A percentile compares a stretch with the other conserved stretches of the same genome.
Conservation (phyloP, 768 basidiomycete genomes). For the Leccinum uliginosum region DNA sequence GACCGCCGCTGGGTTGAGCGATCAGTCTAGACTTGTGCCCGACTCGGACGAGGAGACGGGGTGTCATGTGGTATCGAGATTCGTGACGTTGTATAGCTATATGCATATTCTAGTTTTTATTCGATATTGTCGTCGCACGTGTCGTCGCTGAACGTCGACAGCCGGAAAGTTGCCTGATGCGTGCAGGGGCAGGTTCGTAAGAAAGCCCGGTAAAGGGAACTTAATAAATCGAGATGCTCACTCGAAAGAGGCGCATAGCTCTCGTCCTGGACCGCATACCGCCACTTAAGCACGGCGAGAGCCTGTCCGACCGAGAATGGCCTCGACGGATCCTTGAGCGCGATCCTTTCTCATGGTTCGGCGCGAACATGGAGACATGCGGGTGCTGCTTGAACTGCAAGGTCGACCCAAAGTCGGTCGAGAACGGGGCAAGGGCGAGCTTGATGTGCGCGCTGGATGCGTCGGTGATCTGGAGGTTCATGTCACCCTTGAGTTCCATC, state of each 20-base stretch:
- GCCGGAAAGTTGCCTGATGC: conserved; percentile 87
- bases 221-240: too few relatives aligned
- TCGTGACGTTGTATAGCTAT: conserved; percentile 78
- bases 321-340: conserved; percentile 77
- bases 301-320: conserved; percentile 86
- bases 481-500: conserved; percentile 91
- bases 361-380: conserved; percentile 81
- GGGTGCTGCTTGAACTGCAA: conserved; percentile 98
- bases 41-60: conserved; percentile 50
- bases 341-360: conserved; percentile 64
- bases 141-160: conserved; percentile 87
- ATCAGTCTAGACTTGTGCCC: conserved; percentile 65
- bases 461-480: conserved; percentile 86
- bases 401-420: conserved; percentile 57
- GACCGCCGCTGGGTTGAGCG: conserved; percentile 81
- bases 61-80: conserved; percentile 89
- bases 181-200: too few relatives aligned
- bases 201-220: neutral
- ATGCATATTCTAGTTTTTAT: conserved; percentile 88
- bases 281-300: conserved; percentile 88
- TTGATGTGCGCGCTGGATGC: conserved; percentile 66
- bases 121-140: conserved; percentile 94
- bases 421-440: conserved; percentile 55
- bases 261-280: conserved; percentile 88
- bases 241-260: conserved; percentile 86